Evolutionary conservation across 176 grass and related monocot genomes (phyloP), one percentile per base, ranked within the genome.

Genomic region (Microstegium vimineum): DNA sequence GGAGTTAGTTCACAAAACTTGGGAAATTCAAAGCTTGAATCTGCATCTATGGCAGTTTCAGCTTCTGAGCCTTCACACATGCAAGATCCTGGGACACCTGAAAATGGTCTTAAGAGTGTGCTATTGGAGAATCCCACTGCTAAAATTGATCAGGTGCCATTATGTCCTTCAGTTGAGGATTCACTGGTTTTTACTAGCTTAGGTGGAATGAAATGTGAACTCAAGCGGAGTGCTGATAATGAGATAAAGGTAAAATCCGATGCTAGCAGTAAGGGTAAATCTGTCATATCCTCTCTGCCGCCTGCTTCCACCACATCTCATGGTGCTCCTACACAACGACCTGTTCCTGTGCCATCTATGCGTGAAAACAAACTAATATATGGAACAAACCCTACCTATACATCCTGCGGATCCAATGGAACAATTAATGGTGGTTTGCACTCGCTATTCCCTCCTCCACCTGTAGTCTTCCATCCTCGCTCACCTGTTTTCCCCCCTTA

Each of bases 221-320:
- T n/a, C 45, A 90, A 82, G 4, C 61, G 74, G 78, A 81, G 51
- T 79, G 23, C 18, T 33, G 66, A 69, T 73, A 32, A 65, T 62
- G 84, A n/a, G 64, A 64, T 10, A 54, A 90, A 82, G 66, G 14
- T n/a, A n/a, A 92, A 75, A 54, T 64, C 23, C 33, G 49, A 69
- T 74, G 69, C 40, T 46, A 17, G 30, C 66, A 37, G 74, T 71
- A 89, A 70, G 62, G 63, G 62, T 26, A 93, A 90, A 85, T 80
- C 81, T 82, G 77, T 15, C 2, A 18, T 81, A 35, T 82, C 83
- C 38, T 76, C n/a, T 61, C 27, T 20, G 13, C 66, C 38, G 33
- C 59, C 57, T 46, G 74, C 67, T 89, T 30, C 71, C 52, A 38
- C 33, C 38, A 28, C 45, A 74, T 49, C 31, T 63, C 68, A 47